Evolutionary conservation across 1,139 yeast genomes (phyloP).

Genomic region (Blastobotrys aristatus): DNA sequence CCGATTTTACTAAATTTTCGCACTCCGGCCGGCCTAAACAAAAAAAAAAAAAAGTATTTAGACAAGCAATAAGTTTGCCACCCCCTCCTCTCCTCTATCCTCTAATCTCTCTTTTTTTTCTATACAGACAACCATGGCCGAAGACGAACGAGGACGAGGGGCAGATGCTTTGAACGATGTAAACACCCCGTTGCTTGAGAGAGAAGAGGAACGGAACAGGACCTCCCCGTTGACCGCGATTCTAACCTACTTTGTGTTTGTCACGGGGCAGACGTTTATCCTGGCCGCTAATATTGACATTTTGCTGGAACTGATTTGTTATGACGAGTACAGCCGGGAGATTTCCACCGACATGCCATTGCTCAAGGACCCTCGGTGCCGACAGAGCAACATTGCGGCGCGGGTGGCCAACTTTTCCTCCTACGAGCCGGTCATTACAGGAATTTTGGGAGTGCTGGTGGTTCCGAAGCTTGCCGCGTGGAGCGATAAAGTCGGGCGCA

Average conservation of each 20-base stretch:
- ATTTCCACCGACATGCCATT: neutral
- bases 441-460: conserved; percentile 23
- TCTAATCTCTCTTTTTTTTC: no score
- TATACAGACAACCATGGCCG: no score
- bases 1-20: neutral
- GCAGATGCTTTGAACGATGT: no score
- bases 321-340: conserved; percentile 6
- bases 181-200: no score
- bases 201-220: no score
- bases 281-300: conserved; percentile 9
- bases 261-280: conserved; percentile 8
- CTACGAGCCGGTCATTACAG: conserved; percentile 22
- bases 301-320: conserved; percentile 8
- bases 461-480: conserved; percentile 47
- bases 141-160: no score
- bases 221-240: conserved; percentile 1
- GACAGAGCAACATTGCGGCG: conserved; percentile 23
- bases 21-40: no score
- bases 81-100: no score
- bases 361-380: conserved; percentile 26
- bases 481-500: conserved; percentile 63
- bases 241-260: conserved; percentile 4
- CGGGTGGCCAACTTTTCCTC: conserved; percentile 28
- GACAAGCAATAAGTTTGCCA: no score
- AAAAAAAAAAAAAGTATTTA: no score